These are phyloP conservation scores for Cryphonectria japonica DNA, from an alignment of 2,329 filamentous ascomycete genomes.

Conservation along the genomic window DNA sequence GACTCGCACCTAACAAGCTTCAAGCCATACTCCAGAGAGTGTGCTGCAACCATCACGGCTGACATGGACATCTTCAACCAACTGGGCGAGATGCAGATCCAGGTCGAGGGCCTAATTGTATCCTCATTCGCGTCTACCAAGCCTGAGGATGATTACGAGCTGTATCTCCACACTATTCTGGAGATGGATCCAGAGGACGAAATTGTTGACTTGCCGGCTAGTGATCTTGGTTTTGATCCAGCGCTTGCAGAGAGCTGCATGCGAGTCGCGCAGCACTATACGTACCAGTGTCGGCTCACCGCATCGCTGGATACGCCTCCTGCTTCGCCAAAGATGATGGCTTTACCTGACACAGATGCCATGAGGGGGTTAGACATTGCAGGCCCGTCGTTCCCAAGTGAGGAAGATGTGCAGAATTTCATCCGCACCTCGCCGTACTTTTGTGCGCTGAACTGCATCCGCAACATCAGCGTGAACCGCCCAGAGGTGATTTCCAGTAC, in stretches of 20 bases:
- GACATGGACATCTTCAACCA: conserved; percentile 44
- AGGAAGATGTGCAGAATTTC: conserved; percentile 37
- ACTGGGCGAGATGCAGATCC: conserved; percentile 38
- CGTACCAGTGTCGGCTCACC: background rate
- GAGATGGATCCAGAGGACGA: conserved; percentile 48
- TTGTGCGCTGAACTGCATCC: conserved; percentile 38
- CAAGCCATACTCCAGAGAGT: conserved; percentile 32
- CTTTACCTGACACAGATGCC: background rate
- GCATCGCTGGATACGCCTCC: conserved; percentile 12
- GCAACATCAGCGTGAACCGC: conserved; percentile 33
- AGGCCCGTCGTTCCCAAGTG: conserved; percentile 32
- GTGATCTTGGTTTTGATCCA: background rate
- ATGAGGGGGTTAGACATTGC: too few species aligned
- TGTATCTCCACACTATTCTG: conserved; percentile 41
- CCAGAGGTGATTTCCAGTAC: conserved; percentile 34
- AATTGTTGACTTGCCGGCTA: conserved; percentile 35
- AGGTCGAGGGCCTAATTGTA: conserved; percentile 40
- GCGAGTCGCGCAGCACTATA: conserved; percentile 41
- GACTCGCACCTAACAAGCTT: conserved; percentile 40
- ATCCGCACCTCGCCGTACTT: conserved; percentile 40
- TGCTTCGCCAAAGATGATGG: conserved; percentile 2
- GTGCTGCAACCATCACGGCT: conserved; percentile 39
- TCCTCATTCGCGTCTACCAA: conserved; percentile 38
- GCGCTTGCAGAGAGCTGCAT: conserved; percentile 41
- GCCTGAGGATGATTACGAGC: conserved; percentile 40